Base-by-base conservation (phyloP, 441 rosid species). In the Adansonia grandidieri region DNA sequence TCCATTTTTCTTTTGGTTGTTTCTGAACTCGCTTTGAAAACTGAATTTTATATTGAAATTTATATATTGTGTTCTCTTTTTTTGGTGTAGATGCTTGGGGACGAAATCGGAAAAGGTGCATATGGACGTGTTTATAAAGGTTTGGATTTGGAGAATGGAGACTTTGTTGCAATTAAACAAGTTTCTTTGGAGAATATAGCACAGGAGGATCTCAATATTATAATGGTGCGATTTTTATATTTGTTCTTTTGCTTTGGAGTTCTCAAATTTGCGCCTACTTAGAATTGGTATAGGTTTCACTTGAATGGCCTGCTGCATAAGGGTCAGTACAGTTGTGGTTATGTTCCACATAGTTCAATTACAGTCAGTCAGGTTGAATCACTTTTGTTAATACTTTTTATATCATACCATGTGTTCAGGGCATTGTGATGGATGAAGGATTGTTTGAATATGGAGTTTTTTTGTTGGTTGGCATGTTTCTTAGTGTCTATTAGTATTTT, bases 41-140 rank as follows among this genome's bases (percentile, higher is more conserved):
- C 10, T 9, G 66, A n/a, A 9, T 3, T 4, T 5, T 40, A 24
- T 9, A 51, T 22, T 74, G 77, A 9, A 62, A 45, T 62, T 62
- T 62, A 57, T 9, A 48, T 44, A 14, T 24, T 57, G 15, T 48
- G 5, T 68, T 57, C 20, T 14, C 2, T n/a, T 82, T 28, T 65
- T 84, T 68, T 2, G 42, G 70, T 67, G 75, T 79, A 96, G 99
- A 92, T 94, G 94, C 96, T 96, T 28, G 99, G 99, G 40, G 99
- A 96, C 87, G 99, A 96, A 83, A 93, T 96, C 66, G 99, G 99
- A 44, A 96, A 94, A 91, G 99, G 99, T 80, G 99, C 99, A 44
- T 94, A 93, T 86, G 98, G 94, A 79, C 93, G 99, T 75, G 99
- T 96, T 74, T 96, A 96, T 87, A 94, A 90, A 85, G 99, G 99